A percentile compares a stretch with the other conserved stretches of the same genome.
phyloP scores from a whole-genome alignment of 2,329 filamentous ascomycete genomes.

The Microthyrium microscopicum region DNA sequence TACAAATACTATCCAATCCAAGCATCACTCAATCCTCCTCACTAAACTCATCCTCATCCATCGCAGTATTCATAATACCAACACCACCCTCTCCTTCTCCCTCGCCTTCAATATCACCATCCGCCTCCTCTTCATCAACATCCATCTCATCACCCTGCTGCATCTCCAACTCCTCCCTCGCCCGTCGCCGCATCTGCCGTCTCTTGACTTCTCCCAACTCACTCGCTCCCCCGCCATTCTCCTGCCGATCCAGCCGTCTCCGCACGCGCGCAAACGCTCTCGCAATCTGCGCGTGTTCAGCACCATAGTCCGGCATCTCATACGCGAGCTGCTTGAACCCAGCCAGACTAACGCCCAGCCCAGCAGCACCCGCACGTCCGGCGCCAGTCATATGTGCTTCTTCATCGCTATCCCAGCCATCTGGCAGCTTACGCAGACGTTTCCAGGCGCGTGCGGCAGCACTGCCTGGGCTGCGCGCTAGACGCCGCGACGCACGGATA shows the following conservation, averaged over 20 bases:
- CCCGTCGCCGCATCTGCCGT: conserved; percentile 6
- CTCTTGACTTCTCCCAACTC: conserved; percentile 9
- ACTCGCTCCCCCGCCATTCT: conserved; percentile 23
- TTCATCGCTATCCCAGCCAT: conserved; percentile 31
- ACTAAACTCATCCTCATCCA: neutral
- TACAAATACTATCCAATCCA: too few species aligned
- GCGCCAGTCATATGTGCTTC: conserved; percentile 11
- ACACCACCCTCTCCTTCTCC: neutral
- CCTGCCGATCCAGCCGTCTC: conserved; percentile 56
- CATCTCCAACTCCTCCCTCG: conserved; percentile 13
- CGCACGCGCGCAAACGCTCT: conserved; percentile 27
- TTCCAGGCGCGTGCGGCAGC: conserved; percentile 41
- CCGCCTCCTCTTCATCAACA: conserved; percentile 3
- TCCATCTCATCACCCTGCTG: conserved; percentile 9
- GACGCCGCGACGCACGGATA: conserved; percentile 42
- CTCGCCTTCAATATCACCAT: neutral
- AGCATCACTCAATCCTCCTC: too few species aligned
- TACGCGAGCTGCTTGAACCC: conserved; percentile 1
- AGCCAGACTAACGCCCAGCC: conserved; percentile 4
- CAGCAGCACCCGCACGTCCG: conserved; percentile 9
- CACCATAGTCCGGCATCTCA: conserved; percentile 8
- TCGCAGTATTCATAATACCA: neutral
- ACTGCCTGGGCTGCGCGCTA: conserved; percentile 33
- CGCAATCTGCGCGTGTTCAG: conserved; percentile 7
- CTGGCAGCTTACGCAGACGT: conserved; percentile 35